Base-by-base conservation (phyloP, 2,329 filamentous ascomycete genomes). In the Talaromyces sp. region DNA sequence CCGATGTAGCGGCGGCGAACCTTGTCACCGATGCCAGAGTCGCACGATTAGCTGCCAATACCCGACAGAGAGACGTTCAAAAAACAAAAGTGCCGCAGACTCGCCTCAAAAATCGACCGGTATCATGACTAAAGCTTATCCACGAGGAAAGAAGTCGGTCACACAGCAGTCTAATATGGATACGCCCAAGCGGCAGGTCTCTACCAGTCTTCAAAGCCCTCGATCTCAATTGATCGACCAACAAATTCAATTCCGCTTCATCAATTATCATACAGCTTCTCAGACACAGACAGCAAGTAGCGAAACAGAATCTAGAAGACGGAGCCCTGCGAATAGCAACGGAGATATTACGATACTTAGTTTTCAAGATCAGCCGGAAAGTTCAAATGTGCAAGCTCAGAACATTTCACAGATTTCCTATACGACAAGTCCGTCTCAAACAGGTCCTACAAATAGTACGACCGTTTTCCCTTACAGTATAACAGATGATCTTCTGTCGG, bases 1-100 rank as follows among this genome's bases (percentile, higher is more conserved):
- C 3, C 70, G 77, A 66, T 79, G 77, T 66, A 77, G 75, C 62
- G 77, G 77, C 6, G 75, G 75, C 15, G 69, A 67, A 8, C 76
- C 77, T 52, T 79, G 77, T 64, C 69, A 70, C 45, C 74, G 78
- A 19, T 80, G 78, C 66, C 74, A 73, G 49, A 71, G 70, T 63
- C 75, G 78, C 35, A 74, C 73, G 19, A 72, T 79, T 17, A 73
- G 73, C 47, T 80, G 78, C 35, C 70, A 75, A 62, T 79, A 79
- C 62, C 78, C 78, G 15, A 79, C 77, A 3, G 74, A 79, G 60
- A 68, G 76, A 67, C 73, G 75, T 17, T 76, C 75, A 3, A 78
- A 77, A 69, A 68, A 70, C 1, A 76, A 72, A 63, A 61, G 62
- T 22, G 67, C 69, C 43, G 69, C 71, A 61, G 67, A 68, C 39